A percentile compares a stretch with the other conserved stretches of the same genome.
Conservation (phyloP, 1,284 basidiomycete genomes). For the Ustilago curta region DNA sequence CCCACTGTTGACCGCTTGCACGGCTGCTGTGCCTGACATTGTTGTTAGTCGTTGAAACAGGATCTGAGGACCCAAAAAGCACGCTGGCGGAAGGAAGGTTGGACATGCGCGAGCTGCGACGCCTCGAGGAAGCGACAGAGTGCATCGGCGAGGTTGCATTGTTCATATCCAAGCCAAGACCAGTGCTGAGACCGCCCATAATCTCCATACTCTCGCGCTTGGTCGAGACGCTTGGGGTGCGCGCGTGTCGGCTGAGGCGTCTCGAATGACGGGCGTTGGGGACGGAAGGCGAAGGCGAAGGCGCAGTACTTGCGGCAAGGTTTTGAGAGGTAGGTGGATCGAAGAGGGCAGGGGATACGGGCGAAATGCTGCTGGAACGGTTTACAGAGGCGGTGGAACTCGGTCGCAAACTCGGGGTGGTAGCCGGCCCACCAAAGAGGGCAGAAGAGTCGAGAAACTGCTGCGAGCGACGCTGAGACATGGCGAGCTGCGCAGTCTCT, state of each 20-base stretch:
- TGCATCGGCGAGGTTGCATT: conserved; percentile 15
- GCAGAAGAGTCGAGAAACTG: conserved; percentile 43
- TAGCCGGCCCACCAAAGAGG: conserved; percentile 22
- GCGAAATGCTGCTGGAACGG: conserved; percentile 19
- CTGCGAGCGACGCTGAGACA: conserved; percentile 27
- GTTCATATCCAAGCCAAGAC: conserved; percentile 45
- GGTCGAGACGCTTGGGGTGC: conserved; percentile 57
- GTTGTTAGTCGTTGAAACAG: conserved; percentile 5
- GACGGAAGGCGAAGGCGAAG: conserved; percentile 19
- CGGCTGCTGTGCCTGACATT: conserved; percentile 13
- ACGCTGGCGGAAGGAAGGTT: conserved; percentile 53
- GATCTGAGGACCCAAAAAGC: conserved; percentile 47
- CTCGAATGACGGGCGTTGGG: conserved; percentile 36
- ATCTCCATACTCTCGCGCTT: conserved; percentile 65
- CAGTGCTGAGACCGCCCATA: conserved; percentile 61
- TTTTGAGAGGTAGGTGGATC: conserved; percentile 20
- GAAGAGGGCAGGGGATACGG: conserved; percentile 22
- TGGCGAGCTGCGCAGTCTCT: not conserved
- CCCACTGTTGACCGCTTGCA: conserved; percentile 40
- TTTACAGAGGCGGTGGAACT: conserved; percentile 11
- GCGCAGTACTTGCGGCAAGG: conserved; percentile 1
- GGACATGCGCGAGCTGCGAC: conserved; percentile 55
- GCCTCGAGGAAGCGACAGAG: conserved; percentile 20
- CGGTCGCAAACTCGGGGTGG: conserved; percentile 6
- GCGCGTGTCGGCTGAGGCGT: conserved; percentile 53